Evolutionary conservation across 2,329 filamentous ascomycete genomes (phyloP), one percentile per base, ranked within the genome.

Genomic region (Phoma sp.): DNA sequence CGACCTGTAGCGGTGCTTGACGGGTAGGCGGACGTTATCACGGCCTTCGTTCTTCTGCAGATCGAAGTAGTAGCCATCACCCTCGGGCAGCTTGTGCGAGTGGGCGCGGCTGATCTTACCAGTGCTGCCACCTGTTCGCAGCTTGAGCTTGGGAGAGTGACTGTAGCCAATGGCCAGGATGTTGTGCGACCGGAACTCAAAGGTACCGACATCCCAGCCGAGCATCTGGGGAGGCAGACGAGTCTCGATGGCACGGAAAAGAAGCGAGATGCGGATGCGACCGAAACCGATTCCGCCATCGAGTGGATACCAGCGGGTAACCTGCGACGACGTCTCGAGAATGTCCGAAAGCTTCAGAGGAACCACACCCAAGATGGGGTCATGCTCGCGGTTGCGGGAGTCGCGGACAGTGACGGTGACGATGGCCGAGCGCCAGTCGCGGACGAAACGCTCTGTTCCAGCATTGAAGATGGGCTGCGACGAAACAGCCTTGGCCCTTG

Each of bases 401-500:
- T 98, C 94, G 24, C 95, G 89, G 15, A 97, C 92, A 0, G 91
- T 90, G 44, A 98, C 83, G 0, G 93, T 97, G 49, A 96, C 84
- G 53, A 97, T 90, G 40, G 85, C 84, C 17, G 91, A 95, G 60
- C 92, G 85, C 95, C 95, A 99, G 71, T 99, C 94, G 21, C 94
- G 88, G 27, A 98, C 80, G 67, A 98, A 98, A 12, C 89, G 86
- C 71, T 99, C 95, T 0, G 93, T 97, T 56, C 94, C 94, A 3
- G 95, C 93, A 66, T 98, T 97, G 83, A 96, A 98, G 61, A 98
- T 97, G 1, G 95, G 95, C 73, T 96, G 93, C 47, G 91, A 96
- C 32, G 90, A 96, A 7, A 96, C 90, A 4, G 93, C 93, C 80
- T 99, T 98, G 32, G 91, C 86, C 69, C 95, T 86, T n/a, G 94